phyloP scores from a whole-genome alignment of 2,329 filamentous ascomycete genomes.

The Neocucurbitaria cava region DNA sequence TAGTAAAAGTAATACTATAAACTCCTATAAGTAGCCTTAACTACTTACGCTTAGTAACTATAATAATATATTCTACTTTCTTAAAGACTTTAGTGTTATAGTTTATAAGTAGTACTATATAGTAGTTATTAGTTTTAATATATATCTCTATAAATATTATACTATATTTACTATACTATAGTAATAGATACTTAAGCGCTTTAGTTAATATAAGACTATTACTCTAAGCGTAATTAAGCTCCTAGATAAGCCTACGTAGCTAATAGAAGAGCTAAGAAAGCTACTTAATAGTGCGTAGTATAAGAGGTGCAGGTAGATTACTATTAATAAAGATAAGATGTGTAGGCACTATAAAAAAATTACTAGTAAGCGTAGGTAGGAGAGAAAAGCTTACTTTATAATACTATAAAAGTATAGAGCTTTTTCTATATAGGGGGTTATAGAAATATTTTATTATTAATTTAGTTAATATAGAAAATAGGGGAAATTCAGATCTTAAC shows the following conservation, averaged over 20 bases:
- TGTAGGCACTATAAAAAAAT: slow-evolving; percentile 1
- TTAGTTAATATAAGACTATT: background rate
- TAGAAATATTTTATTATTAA: slow-evolving; percentile 13
- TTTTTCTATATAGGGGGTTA: slow-evolving; percentile 6
- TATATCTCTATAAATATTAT: background rate
- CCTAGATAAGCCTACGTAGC: background rate
- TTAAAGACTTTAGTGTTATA: background rate
- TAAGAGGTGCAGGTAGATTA: background rate
- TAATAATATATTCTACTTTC: background rate
- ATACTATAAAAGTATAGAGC: slow-evolving; percentile 8
- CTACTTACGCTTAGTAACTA: too few species aligned
- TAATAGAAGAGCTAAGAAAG: background rate
- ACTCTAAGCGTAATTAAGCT: background rate
- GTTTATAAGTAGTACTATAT: background rate
- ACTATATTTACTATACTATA: background rate
- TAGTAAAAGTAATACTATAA: too few species aligned
- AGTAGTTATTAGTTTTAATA: background rate
- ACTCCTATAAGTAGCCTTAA: too few species aligned
- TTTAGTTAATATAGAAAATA: slow-evolving; percentile 1
- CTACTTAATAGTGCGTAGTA: background rate
- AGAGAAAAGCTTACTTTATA: slow-evolving; percentile 1
- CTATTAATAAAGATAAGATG: background rate
- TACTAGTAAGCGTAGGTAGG: background rate
- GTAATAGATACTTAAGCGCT: background rate
- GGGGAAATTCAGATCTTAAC: background rate